These are phyloP conservation scores for Naegleria lovaniensis DNA, from an alignment of 208 protist species.

Conservation along the genomic window DNA sequence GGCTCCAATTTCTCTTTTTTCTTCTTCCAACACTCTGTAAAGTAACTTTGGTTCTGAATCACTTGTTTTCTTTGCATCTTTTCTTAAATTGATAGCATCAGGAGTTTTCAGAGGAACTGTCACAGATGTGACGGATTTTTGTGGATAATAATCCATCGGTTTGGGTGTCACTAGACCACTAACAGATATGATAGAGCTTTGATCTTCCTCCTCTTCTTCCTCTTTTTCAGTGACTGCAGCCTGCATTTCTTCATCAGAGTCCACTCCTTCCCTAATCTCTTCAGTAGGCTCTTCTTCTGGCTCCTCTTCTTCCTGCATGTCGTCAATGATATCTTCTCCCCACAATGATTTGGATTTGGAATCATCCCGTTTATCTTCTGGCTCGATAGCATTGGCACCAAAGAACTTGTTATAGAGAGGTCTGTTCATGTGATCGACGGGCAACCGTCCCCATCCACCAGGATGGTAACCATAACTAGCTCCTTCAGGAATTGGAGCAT, in stretches of 20 bases:
- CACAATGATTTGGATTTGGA: not conserved
- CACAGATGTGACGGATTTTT: not conserved
- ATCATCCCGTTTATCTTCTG: not conserved
- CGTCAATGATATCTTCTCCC: not conserved
- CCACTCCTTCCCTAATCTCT: slow-evolving; percentile 41
- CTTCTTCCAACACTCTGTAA: not conserved
- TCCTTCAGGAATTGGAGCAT: slow-evolving; percentile 74
- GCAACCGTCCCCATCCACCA: slow-evolving; percentile 78
- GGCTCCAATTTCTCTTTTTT: not conserved
- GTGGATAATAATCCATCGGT: not conserved
- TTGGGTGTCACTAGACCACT: not conserved
- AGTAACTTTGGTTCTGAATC: not conserved
- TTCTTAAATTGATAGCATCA: slow-evolving; percentile 1
- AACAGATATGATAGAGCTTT: too few relatives aligned
- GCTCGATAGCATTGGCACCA: slow-evolving; percentile 29
- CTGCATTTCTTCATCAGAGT: slow-evolving; percentile 37
- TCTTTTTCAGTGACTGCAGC: slow-evolving; percentile 19
- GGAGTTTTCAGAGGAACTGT: not conserved
- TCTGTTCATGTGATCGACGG: slow-evolving; percentile 58
- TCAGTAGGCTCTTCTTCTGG: slow-evolving; percentile 57
- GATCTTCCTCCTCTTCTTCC: slow-evolving; percentile 16
- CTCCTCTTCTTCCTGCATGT: slow-evolving; percentile 32
- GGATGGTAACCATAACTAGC: slow-evolving; percentile 56
- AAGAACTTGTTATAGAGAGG: slow-evolving; percentile 68
- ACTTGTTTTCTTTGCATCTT: not conserved